Evolutionary conservation across 2,329 filamentous ascomycete species (phyloP).

Genomic region (Penicillium hesseltinei): DNA sequence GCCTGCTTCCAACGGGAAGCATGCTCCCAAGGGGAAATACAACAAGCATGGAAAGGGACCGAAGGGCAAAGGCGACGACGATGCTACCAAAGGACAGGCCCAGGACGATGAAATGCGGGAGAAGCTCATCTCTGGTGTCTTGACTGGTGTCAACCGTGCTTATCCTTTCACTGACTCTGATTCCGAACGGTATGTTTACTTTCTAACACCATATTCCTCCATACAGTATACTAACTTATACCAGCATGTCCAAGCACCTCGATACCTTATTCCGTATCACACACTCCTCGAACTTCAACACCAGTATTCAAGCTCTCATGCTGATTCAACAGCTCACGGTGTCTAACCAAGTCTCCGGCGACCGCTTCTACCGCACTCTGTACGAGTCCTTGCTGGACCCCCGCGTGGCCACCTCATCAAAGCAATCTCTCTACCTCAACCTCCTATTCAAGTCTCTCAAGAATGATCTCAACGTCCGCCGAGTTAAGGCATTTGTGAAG

Average conservation of each 20-base stretch:
- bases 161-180: conserved; percentile 88
- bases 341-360: conserved; percentile 74
- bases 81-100: conserved; percentile 35
- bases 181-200: conserved; percentile 61
- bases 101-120: conserved; percentile 72
- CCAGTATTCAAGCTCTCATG: conserved; percentile 90
- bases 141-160: conserved; percentile 93
- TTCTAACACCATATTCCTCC: not conserved
- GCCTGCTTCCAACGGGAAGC: conserved; percentile 47
- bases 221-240: conserved; percentile 2
- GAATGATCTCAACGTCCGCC: conserved; percentile 81
- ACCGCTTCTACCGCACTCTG: conserved; percentile 90
- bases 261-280: conserved; percentile 94
- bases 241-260: conserved; percentile 68
- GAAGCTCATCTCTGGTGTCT: conserved; percentile 85
- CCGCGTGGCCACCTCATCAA: conserved; percentile 82
- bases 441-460: conserved; percentile 85
- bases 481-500: conserved; percentile 95
- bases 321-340: conserved; percentile 89
- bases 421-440: conserved; percentile 93
- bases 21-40: conserved; percentile 37
- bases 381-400: conserved; percentile 95
- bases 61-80: conserved; percentile 47
- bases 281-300: conserved; percentile 98
- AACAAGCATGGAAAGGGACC: conserved; percentile 54